Conservation (phyloP, 1,284 basidiomycete species). For the Rhodotorula sp. region DNA sequence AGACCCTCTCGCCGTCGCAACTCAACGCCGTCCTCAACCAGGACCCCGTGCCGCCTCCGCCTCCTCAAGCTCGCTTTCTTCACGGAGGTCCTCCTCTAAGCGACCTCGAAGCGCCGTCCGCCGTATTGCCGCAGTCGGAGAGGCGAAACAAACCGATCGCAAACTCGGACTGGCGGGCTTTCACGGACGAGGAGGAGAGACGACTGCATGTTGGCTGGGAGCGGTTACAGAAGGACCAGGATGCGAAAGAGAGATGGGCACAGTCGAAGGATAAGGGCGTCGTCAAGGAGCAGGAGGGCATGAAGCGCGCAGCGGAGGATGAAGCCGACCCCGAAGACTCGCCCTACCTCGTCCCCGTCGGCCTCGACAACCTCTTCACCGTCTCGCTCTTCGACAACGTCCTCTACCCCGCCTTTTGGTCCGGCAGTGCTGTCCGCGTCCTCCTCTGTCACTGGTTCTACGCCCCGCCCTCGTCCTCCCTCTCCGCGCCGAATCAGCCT, state of each 20-base stretch:
- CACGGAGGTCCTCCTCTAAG: conserved; percentile 37
- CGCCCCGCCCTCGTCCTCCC: conserved; percentile 40
- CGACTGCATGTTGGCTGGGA: conserved; percentile 38
- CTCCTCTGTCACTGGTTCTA: conserved; percentile 51
- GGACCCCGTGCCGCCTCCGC: conserved; percentile 6
- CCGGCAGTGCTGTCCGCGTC: conserved; percentile 47
- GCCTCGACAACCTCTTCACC: conserved; percentile 46
- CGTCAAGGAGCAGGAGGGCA: conserved; percentile 14
- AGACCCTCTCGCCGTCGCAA: conserved; percentile 16
- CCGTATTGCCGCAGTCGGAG: conserved; percentile 1
- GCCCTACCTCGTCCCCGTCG: conserved; percentile 43
- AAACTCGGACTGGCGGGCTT: conserved; percentile 37
- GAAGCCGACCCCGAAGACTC: conserved; percentile 22
- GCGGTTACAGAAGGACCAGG: conserved; percentile 14
- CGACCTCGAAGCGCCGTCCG: conserved; percentile 34
- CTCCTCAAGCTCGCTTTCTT: conserved; percentile 17
- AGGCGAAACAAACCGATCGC: conserved; percentile 24
- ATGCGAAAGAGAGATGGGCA: conserved; percentile 3
- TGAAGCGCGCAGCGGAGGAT: conserved; percentile 11
- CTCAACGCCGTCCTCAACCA: conserved; percentile 18
- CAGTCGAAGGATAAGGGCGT: conserved; percentile 12
- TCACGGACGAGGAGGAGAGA: conserved; percentile 43
- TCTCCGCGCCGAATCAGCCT: conserved; percentile 30
- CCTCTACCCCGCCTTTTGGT: conserved; percentile 51
- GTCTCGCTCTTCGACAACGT: conserved; percentile 35